Conservation (phyloP, 208 protist genomes). For the Leishmania aethiopica region DNA sequence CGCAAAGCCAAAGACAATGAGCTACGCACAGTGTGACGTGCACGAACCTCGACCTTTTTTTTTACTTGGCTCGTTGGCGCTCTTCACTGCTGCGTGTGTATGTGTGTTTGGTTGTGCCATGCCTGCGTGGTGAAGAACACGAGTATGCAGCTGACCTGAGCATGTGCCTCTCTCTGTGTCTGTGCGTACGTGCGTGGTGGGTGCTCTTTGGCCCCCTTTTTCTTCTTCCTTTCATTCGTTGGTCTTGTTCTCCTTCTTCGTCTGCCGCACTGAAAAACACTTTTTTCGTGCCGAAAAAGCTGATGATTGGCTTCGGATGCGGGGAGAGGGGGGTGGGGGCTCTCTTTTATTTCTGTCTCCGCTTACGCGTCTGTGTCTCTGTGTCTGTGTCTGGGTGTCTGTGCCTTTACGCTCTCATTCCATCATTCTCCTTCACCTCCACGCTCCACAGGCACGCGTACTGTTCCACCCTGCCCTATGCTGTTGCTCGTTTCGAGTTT, state of each 20-base stretch:
- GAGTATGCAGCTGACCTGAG: neutral
- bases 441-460: neutral
- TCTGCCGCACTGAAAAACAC: neutral
- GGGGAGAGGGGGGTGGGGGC: too few species aligned
- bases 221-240: neutral
- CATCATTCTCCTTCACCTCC: neutral
- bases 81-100: conserved; percentile 7
- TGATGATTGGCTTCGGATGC: neutral
- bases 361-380: neutral
- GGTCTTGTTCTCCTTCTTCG: neutral
- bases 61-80: conserved; percentile 1
- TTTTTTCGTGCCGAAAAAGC: neutral
- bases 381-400: neutral
- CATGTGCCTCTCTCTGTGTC: neutral
- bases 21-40: neutral
- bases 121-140: neutral
- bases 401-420: neutral
- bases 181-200: neutral
- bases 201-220: neutral
- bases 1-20: neutral
- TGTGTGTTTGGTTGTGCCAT: conserved; percentile 16
- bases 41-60: conserved; percentile 6
- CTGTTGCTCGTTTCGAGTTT: neutral
- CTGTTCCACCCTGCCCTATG: neutral
- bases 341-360: neutral